A percentile compares a stretch with the other conserved stretches of the same genome.
These are phyloP conservation scores for Colletotrichum sp. DNA, from an alignment of 2,329 filamentous ascomycete genomes.

Conservation along the genomic window DNA sequence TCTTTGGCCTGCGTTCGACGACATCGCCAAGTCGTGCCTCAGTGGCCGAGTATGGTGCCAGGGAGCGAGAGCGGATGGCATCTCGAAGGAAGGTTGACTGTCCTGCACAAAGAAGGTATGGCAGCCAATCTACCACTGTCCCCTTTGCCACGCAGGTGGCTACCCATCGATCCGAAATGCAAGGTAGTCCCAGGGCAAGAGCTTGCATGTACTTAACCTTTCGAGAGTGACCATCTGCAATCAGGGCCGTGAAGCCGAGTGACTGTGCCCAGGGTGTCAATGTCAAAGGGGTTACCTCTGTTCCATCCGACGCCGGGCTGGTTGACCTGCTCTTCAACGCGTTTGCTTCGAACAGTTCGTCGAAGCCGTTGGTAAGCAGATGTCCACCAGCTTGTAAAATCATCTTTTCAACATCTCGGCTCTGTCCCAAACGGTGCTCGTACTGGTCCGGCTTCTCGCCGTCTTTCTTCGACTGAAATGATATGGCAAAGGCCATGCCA, in stretches of 20 bases:
- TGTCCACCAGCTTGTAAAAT: constrained; percentile 76
- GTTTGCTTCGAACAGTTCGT: constrained; percentile 72
- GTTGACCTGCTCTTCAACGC: constrained; percentile 36
- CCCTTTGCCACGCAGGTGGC: constrained; percentile 69
- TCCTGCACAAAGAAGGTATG: constrained; percentile 86
- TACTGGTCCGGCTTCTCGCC: constrained; percentile 60
- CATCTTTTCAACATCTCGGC: constrained; percentile 56
- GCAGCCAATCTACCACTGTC: constrained; percentile 73
- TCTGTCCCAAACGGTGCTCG: constrained; percentile 41
- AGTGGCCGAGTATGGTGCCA: constrained; percentile 64
- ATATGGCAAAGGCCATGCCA: constrained; percentile 88
- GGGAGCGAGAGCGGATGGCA: constrained; percentile 75
- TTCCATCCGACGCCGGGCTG: constrained; percentile 32
- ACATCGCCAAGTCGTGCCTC: constrained; percentile 62
- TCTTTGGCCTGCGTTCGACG: constrained; percentile 62
- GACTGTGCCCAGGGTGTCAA: constrained; percentile 58
- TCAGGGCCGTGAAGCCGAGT: constrained; percentile 81
- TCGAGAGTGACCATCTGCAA: constrained; percentile 85
- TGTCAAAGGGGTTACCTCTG: constrained; percentile 43
- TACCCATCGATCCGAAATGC: constrained; percentile 83
- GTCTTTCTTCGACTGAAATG: constrained; percentile 61
- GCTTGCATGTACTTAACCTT: constrained; percentile 95
- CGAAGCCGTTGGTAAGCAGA: constrained; percentile 77
- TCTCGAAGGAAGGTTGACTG: constrained; percentile 78
- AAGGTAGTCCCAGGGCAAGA: constrained; percentile 86